Evolutionary conservation across 345 rosid species (phyloP).

Genomic region (Acer yangbiense): DNA sequence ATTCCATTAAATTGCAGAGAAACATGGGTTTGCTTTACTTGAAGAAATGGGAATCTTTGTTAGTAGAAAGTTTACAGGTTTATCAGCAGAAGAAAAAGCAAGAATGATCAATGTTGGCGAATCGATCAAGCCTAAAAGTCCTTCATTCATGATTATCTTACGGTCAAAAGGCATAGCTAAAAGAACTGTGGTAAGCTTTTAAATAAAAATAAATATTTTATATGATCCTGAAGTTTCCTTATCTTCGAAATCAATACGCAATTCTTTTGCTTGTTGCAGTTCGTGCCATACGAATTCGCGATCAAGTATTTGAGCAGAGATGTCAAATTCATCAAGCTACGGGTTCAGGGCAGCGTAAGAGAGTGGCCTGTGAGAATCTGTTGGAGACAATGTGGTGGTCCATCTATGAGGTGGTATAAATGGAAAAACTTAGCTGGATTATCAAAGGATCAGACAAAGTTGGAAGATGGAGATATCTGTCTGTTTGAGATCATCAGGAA

Average conservation of each 20-base stretch:
- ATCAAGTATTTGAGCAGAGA: slow-evolving; percentile 8
- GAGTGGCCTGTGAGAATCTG: not conserved
- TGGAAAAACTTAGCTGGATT: slow-evolving; percentile 23
- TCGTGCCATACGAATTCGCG: slow-evolving; percentile 23
- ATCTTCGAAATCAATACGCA: not conserved
- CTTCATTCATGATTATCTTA: slow-evolving; percentile 39
- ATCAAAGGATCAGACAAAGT: not conserved
- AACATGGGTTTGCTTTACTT: not conserved
- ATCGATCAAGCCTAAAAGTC: slow-evolving; percentile 35
- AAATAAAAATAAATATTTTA: not conserved
- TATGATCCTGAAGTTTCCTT: not conserved
- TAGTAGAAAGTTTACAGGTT: slow-evolving; percentile 8
- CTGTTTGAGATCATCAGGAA: not conserved
- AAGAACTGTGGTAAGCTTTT: slow-evolving; percentile 8
- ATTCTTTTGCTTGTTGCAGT: not conserved
- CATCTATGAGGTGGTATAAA: not conserved
- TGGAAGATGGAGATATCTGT: not conserved
- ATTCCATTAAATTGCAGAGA: not conserved
- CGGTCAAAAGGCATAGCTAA: slow-evolving; percentile 6
- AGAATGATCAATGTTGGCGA: slow-evolving; percentile 37
- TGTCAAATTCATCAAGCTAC: slow-evolving; percentile 15
- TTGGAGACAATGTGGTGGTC: slow-evolving; percentile 1
- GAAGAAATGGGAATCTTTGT: slow-evolving; percentile 7
- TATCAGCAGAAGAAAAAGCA: slow-evolving; percentile 25
- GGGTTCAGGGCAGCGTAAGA: slow-evolving; percentile 24